Evolutionary conservation across 1,284 basidiomycete species (phyloP).

Genomic region (Mycena citricolor): DNA sequence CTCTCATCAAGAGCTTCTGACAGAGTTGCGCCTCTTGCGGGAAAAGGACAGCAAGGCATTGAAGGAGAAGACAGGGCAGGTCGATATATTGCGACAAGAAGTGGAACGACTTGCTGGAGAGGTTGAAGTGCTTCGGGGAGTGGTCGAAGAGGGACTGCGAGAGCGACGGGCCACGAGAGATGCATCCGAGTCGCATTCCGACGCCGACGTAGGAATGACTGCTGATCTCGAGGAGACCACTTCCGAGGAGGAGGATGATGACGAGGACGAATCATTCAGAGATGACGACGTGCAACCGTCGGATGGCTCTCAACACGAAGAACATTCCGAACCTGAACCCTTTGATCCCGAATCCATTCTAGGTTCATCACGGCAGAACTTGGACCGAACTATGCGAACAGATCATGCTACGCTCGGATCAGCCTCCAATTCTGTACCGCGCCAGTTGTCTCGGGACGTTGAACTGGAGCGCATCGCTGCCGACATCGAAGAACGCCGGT

Average conservation of each 20-base stretch:
- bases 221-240: constrained; percentile 13
- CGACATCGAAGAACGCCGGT: constrained; percentile 60
- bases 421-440: constrained; percentile 5
- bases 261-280: constrained; percentile 30
- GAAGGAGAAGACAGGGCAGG: constrained; percentile 60
- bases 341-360: constrained; percentile 37
- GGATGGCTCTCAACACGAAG: too few relatives aligned
- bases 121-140: constrained; percentile 76
- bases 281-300: constrained; percentile 25
- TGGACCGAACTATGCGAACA: constrained; percentile 46
- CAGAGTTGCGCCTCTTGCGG: constrained; percentile 63
- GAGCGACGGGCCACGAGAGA: constrained; percentile 54
- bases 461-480: constrained; percentile 55
- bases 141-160: constrained; percentile 80
- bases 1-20: constrained; percentile 63
- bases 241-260: constrained; percentile 28
- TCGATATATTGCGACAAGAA: constrained; percentile 60
- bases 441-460: constrained; percentile 29
- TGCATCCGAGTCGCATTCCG: constrained; percentile 20
- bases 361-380: constrained; percentile 31
- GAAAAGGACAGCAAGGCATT: constrained; percentile 63
- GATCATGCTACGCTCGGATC: constrained; percentile 40
- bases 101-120: constrained; percentile 78
- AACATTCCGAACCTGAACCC: constrained; percentile 27
- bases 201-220: constrained; percentile 24